Percentiles rank a stretch among this genome's conserved stretches.
Evolutionary conservation across 2,329 filamentous ascomycete species (phyloP).

Genomic region (Myotisia sp.): DNA sequence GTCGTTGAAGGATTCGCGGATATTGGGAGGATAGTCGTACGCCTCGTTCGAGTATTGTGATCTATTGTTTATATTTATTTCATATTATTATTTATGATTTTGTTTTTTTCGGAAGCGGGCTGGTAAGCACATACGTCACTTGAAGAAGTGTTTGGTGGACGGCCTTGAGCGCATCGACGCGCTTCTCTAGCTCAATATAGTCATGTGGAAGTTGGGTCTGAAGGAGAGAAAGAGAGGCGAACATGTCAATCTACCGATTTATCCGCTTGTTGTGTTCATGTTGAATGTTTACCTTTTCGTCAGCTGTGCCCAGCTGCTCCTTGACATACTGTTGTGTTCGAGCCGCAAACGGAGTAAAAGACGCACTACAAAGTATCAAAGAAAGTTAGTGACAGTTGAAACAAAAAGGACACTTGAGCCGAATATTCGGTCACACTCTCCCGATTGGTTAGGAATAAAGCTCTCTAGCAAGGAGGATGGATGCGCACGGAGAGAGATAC

Average conservation of each 20-base stretch:
- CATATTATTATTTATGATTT: neutral
- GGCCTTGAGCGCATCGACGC: constrained; percentile 90
- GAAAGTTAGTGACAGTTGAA: too few species aligned
- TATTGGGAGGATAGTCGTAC: constrained; percentile 90
- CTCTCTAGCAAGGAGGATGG: neutral
- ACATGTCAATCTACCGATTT: constrained; percentile 1
- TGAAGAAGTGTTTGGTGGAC: constrained; percentile 95
- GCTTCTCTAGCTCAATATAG: constrained; percentile 97
- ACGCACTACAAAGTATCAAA: constrained; percentile 49
- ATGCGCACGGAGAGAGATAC: constrained; percentile 25
- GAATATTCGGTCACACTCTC: too few species aligned
- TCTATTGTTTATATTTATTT: constrained; percentile 35
- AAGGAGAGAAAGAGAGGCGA: neutral
- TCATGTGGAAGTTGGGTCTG: constrained; percentile 92
- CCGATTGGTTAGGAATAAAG: neutral
- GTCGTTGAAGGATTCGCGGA: constrained; percentile 94
- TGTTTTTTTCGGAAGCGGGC: too few species aligned
- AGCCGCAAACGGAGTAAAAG: constrained; percentile 81
- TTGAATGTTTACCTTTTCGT: constrained; percentile 59
- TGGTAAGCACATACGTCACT: constrained; percentile 56
- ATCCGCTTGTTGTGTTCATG: neutral
- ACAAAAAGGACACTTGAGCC: too few species aligned
- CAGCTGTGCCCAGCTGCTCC: constrained; percentile 87
- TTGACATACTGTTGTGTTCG: constrained; percentile 95
- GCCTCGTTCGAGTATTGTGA: constrained; percentile 83